Base-by-base conservation (phyloP, 352 stramenopile genomes). In the Globisporangium sylvaticum region DNA sequence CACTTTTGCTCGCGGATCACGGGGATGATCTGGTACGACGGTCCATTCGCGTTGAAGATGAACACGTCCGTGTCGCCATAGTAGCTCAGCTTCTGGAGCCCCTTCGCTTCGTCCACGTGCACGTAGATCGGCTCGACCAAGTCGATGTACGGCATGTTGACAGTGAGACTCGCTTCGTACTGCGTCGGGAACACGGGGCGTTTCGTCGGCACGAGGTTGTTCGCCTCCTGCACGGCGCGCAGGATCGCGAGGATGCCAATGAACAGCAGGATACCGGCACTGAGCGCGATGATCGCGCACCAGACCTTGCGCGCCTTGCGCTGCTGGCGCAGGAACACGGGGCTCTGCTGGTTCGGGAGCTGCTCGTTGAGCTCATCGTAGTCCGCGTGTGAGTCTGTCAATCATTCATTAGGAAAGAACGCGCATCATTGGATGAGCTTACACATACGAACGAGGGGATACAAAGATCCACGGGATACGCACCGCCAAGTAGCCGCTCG, bases 91-190 rank as follows among this genome's bases (percentile, higher is more conserved):
- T 92, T 92, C 73, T 96, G 86, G 8, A 93, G 74, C 1, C 88
- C 86, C 25, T 81, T 85, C 5, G 50, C 46, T 62, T 88, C 84
- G 63, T 96, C 83, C 37, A 94, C 75, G 58, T 96, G 86, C 14
- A 94, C 88, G 69, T 94, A 95, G 25, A 97, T 71, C 5, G 89
- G 89, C 70, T 97, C 89, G 7, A 93, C 78, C 65, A 97, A 87
- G 65, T 94, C 74, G 57, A 95, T 94, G 66, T 97, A 97, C 1
- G 89, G 88, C 84, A 97, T 93, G 68, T 91, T 87, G 64, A 97
- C 81, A 0, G 83, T 95, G 20, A 97, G 66, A 25, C 87, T 96
- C 61, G 88, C 89, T 73, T 96, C 87, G 64, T 95, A 97, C 66
- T 94, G 85, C n/a, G 66, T 79, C 22, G 89, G 87, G 62, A 96